phyloP scores from a whole-genome alignment of 805 yeast species.

The Teunomyces tritomae region DNA sequence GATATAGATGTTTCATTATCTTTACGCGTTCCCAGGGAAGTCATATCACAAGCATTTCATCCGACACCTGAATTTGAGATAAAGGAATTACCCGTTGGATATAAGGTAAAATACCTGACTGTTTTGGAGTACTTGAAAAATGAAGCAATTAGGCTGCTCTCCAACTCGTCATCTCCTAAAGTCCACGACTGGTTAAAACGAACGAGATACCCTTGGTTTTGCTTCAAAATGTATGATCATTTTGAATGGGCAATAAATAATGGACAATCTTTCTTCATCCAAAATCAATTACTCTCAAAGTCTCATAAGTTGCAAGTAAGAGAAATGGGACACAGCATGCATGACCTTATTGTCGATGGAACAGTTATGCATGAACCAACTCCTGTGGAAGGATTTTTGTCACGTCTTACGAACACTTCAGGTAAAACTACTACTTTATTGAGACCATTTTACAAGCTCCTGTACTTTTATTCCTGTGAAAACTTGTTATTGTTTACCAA shows the following conservation, averaged over 20 bases:
- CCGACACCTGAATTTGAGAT: conserved; percentile 9
- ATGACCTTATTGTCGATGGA: conserved; percentile 14
- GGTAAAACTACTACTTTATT: conserved; percentile 41
- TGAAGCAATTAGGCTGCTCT: conserved; percentile 32
- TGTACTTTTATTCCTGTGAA: conserved; percentile 64
- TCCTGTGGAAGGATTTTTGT: conserved; percentile 80
- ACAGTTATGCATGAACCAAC: conserved; percentile 49
- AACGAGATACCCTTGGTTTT: conserved; percentile 42
- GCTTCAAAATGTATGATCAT: conserved; percentile 69
- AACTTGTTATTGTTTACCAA: conserved; percentile 58
- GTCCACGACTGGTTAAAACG: conserved; percentile 19
- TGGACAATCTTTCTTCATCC: conserved; percentile 27
- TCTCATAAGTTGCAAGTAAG: conserved; percentile 59
- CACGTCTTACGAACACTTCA: conserved; percentile 49
- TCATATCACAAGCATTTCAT: conserved; percentile 10
- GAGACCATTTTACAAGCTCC: conserved; percentile 48
- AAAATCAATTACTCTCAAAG: conserved; percentile 34
- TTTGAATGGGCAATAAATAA: conserved; percentile 49
- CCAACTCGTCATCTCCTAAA: conserved; percentile 6
- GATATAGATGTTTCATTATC: conserved; percentile 44
- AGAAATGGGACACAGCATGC: conserved; percentile 39
- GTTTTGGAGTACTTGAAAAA: conserved; percentile 39
- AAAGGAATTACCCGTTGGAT: conserved; percentile 17
- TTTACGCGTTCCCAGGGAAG: conserved; percentile 41
- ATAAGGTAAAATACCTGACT: conserved; percentile 19